Evolutionary conservation across 768 basidiomycete species (phyloP).

Genomic region (Boletus sensibilis): DNA sequence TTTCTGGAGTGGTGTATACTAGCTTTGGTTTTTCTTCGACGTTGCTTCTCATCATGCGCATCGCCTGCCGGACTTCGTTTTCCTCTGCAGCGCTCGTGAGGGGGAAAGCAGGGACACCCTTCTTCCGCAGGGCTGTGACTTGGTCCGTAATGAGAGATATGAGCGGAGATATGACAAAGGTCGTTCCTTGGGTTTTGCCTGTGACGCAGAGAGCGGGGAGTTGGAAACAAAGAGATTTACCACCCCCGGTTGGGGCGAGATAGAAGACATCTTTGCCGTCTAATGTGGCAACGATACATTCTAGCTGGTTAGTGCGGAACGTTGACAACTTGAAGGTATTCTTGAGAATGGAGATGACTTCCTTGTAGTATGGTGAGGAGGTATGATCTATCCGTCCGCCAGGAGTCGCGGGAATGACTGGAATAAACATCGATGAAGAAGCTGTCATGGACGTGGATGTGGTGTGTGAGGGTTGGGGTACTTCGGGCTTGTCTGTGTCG

Average conservation of each 20-base stretch:
- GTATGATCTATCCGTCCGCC: conserved; percentile 31
- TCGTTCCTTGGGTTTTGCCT: conserved; percentile 76
- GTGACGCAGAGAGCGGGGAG: conserved; percentile 81
- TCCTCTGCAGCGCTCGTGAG: conserved; percentile 58
- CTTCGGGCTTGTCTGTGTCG: conserved; percentile 10
- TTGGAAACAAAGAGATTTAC: conserved; percentile 86
- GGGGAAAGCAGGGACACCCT: conserved; percentile 66
- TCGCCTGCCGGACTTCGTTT: conserved; percentile 39
- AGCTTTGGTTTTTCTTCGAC: conserved; percentile 53
- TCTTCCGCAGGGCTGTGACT: conserved; percentile 60
- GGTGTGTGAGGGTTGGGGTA: conserved; percentile 4
- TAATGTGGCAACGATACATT: conserved; percentile 80
- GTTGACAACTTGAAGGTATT: conserved; percentile 55
- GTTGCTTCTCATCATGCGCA: conserved; percentile 43
- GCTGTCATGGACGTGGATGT: conserved; percentile 7
- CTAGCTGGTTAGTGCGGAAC: conserved; percentile 84
- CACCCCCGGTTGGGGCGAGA: conserved; percentile 94
- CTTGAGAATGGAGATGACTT: conserved; percentile 34
- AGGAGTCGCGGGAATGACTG: neutral
- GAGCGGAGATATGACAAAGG: conserved; percentile 88
- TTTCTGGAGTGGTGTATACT: conserved; percentile 92
- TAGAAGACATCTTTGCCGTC: conserved; percentile 87
- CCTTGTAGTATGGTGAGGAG: conserved; percentile 30
- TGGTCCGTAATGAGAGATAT: conserved; percentile 90
- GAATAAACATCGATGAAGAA: conserved; percentile 7